Conservation (phyloP, 2,329 filamentous ascomycete species). For the Sporothrix curviconia region DNA sequence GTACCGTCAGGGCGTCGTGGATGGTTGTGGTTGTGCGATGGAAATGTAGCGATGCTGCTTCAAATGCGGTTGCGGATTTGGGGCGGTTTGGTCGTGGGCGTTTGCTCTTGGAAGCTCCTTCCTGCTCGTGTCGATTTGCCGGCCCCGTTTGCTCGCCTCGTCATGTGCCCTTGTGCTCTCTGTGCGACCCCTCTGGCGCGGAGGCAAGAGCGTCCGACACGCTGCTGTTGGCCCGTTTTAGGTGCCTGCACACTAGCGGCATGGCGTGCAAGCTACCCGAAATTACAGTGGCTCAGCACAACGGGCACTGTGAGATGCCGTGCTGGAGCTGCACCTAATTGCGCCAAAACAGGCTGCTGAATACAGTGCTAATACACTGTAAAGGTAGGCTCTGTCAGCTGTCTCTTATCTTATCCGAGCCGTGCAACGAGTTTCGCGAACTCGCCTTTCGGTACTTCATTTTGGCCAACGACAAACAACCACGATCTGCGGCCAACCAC, state of each 20-base stretch:
- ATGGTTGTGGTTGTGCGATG: constrained; percentile 4
- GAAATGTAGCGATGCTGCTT: neutral
- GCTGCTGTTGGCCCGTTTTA: neutral
- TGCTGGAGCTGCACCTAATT: no score
- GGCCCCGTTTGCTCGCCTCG: neutral
- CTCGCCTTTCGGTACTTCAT: no score
- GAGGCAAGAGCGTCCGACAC: neutral
- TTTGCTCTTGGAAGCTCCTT: constrained; percentile 6
- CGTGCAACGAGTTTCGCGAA: no score
- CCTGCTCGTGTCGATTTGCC: neutral
- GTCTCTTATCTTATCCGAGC: no score
- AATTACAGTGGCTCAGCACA: no score
- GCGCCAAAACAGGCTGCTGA: no score
- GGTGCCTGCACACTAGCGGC: neutral
- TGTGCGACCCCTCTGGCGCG: neutral
- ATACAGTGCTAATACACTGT: no score
- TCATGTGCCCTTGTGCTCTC: neutral
- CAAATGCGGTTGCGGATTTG: neutral
- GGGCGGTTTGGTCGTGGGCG: neutral
- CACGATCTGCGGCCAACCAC: no score
- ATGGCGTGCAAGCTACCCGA: no score
- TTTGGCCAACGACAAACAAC: no score
- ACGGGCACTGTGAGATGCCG: no score
- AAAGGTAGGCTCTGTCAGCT: no score
- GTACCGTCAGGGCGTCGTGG: neutral